These are phyloP conservation scores for Emericellopsis terricola DNA, from an alignment of 495 filamentous ascomycete genomes.

Conservation along the genomic window DNA sequence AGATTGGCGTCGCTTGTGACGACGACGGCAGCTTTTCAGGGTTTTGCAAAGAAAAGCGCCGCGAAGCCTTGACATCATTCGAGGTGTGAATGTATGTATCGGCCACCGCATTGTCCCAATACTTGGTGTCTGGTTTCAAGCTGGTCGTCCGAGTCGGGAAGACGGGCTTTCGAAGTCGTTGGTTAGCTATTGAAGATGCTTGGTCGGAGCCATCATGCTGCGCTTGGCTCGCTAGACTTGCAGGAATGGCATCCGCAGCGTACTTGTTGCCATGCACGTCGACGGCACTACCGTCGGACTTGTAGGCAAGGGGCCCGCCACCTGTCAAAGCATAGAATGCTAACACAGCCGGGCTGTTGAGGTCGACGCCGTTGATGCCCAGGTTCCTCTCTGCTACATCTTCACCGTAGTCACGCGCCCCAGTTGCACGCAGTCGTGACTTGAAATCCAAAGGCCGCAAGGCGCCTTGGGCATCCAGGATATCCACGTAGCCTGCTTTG, in stretches of 20 bases:
- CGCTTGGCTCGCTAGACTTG: neutral
- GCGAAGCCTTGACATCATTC: neutral
- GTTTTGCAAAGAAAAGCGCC: neutral
- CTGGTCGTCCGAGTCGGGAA: neutral
- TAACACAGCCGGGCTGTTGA: constrained; percentile 11
- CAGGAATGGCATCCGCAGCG: neutral
- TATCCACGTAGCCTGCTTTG: constrained; percentile 15
- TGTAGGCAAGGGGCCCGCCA: neutral
- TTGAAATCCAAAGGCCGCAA: constrained; percentile 25
- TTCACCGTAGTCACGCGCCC: constrained; percentile 30
- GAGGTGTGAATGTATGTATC: neutral
- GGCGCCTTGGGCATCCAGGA: constrained; percentile 32
- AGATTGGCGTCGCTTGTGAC: neutral
- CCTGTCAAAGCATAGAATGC: constrained; percentile 11
- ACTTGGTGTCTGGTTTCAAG: neutral
- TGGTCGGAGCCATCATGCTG: neutral
- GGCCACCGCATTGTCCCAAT: neutral
- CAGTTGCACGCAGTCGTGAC: constrained; percentile 24
- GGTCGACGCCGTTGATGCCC: constrained; percentile 13
- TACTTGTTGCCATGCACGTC: neutral
- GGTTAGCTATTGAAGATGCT: neutral
- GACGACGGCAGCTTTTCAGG: neutral
- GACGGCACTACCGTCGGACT: neutral
- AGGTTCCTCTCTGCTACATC: constrained; percentile 38
- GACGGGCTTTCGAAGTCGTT: neutral